Conservation (phyloP, 345 rosid species). For the Murraya koenigii region DNA sequence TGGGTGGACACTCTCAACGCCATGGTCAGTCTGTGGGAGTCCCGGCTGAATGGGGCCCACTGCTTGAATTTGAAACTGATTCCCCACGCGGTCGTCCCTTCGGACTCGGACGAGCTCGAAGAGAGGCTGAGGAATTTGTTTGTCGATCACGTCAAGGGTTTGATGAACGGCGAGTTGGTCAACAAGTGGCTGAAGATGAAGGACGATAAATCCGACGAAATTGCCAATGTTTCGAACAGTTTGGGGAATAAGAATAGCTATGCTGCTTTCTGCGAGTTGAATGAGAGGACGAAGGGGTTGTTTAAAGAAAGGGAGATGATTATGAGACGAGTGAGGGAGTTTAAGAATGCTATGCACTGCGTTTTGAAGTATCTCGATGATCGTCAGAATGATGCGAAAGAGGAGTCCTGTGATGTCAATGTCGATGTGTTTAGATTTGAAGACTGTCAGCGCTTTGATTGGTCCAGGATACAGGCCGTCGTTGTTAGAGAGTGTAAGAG, state of each 20-base stretch:
- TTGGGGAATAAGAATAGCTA: background rate
- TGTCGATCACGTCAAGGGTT: conserved; percentile 26
- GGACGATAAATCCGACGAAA: conserved; percentile 23
- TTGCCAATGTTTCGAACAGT: conserved; percentile 13
- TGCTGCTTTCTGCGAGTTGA: background rate
- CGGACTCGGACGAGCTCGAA: conserved; percentile 40
- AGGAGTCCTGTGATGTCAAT: background rate
- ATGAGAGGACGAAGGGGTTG: conserved; percentile 29
- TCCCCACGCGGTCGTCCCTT: conserved; percentile 32
- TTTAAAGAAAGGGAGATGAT: conserved; percentile 36
- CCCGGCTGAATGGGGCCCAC: conserved; percentile 38
- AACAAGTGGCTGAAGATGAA: conserved; percentile 33
- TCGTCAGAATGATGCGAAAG: conserved; percentile 14
- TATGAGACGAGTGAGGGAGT: conserved; percentile 50
- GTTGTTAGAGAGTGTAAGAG: conserved; percentile 69
- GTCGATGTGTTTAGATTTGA: conserved; percentile 38
- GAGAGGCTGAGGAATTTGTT: conserved; percentile 39
- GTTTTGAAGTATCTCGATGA: conserved; percentile 40
- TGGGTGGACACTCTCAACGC: conserved; percentile 47
- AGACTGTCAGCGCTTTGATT: conserved; percentile 31
- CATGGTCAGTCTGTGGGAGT: conserved; percentile 37
- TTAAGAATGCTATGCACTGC: conserved; percentile 46
- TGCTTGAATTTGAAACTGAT: conserved; percentile 27
- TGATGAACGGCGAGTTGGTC: conserved; percentile 45
- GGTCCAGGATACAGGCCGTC: conserved; percentile 51